phyloP scores from a whole-genome alignment of 2,329 filamentous ascomycete genomes.

The Aspergillus fischeri region DNA sequence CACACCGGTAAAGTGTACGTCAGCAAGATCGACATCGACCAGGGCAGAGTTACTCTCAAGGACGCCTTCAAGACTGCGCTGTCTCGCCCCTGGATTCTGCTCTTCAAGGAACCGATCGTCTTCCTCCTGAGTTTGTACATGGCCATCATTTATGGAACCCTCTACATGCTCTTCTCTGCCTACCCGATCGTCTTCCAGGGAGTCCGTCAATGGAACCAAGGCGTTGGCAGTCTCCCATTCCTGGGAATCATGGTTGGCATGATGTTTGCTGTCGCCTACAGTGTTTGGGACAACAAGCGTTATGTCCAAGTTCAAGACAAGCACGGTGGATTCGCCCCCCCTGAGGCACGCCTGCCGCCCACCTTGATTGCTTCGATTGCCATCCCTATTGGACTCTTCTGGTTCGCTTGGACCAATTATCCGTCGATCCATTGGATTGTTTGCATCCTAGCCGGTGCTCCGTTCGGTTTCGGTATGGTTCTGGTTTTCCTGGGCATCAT shows the following conservation, averaged over 20 bases:
- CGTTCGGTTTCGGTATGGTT: constrained; percentile 41
- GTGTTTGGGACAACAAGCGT: constrained; percentile 33
- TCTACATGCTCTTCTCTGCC: constrained; percentile 29
- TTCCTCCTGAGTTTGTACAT: constrained; percentile 28
- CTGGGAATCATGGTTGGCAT: constrained; percentile 31
- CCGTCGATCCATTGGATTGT: constrained; percentile 38
- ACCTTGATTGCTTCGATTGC: constrained; percentile 45
- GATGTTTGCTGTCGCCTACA: constrained; percentile 34
- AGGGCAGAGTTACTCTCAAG: constrained; percentile 38
- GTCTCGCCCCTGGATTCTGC: constrained; percentile 45
- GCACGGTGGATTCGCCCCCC: constrained; percentile 38
- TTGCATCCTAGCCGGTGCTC: constrained; percentile 30
- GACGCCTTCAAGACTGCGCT: constrained; percentile 47
- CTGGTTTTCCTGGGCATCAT: constrained; percentile 37
- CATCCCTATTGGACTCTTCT: constrained; percentile 55
- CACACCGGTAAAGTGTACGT: constrained; percentile 48
- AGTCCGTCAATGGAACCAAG: constrained; percentile 26
- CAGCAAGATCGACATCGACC: constrained; percentile 37
- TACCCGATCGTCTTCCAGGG: constrained; percentile 29
- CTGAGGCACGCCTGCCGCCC: constrained; percentile 53
- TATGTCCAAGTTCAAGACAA: constrained; percentile 24
- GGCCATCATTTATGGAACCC: constrained; percentile 26
- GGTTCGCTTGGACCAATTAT: constrained; percentile 57
- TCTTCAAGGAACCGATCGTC: constrained; percentile 45
- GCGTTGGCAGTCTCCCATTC: constrained; percentile 24